phyloP scores from a whole-genome alignment of 2,329 filamentous ascomycete species.

The Neofusicoccum cordaticola region DNA sequence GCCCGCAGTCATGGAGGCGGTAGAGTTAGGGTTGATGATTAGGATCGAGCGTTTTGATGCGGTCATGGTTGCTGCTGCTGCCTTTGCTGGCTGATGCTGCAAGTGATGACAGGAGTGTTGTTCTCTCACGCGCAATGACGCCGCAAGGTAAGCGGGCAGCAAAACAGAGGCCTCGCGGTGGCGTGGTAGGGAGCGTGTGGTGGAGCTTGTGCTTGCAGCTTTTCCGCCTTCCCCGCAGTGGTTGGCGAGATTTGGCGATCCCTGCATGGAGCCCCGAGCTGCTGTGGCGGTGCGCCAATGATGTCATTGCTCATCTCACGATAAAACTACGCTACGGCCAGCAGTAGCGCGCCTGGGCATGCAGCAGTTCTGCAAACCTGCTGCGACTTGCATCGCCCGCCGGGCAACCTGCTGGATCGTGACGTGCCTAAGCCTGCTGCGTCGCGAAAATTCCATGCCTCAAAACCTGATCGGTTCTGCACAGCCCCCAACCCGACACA shows the following conservation, averaged over 20 bases:
- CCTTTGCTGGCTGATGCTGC: neutral
- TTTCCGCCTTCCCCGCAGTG: conserved; percentile 1
- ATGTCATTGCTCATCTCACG: neutral
- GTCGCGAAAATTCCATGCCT: neutral
- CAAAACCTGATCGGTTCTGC: neutral
- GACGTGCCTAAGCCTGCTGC: neutral
- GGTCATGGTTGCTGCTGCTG: conserved; percentile 1
- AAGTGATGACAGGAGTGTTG: neutral
- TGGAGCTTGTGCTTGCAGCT: neutral
- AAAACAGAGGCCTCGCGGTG: neutral
- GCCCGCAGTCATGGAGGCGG: conserved; percentile 66
- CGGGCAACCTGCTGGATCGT: neutral
- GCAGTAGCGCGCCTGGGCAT: conserved; percentile 6
- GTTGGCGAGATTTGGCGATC: neutral
- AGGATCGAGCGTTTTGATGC: conserved; percentile 50
- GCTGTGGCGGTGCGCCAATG: conserved; percentile 7
- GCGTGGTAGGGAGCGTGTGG: neutral
- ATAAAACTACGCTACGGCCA: neutral
- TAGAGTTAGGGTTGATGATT: conserved; percentile 79
- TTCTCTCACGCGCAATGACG: neutral
- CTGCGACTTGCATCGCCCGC: neutral
- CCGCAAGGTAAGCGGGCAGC: neutral
- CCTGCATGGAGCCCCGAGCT: neutral
- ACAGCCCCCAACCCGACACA: neutral
- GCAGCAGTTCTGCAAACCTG: conserved; percentile 1